A percentile compares a stretch with the other conserved stretches of the same genome.
Evolutionary conservation across 2,329 filamentous ascomycete genomes (phyloP).

Genomic region (Hymenoscyphus infarciens): DNA sequence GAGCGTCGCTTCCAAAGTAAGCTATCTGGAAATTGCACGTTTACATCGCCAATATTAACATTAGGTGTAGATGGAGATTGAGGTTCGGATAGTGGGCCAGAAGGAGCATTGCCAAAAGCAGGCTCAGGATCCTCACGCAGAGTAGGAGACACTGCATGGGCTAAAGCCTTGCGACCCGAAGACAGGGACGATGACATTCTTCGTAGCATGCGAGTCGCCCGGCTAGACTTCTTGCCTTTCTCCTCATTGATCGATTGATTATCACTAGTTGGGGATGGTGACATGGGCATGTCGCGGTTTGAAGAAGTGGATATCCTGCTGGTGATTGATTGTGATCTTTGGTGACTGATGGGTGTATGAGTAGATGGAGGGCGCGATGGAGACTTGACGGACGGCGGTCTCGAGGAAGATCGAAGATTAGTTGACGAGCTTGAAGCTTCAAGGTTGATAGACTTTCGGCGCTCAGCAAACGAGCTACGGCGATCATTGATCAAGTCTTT

Average conservation of each 20-base stretch:
- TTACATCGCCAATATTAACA: conserved; percentile 66
- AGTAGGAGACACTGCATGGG: conserved; percentile 35
- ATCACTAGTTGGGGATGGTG: conserved; percentile 38
- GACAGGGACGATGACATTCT: conserved; percentile 59
- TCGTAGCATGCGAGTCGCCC: conserved; percentile 52
- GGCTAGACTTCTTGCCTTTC: conserved; percentile 49
- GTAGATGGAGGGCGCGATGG: conserved; percentile 44
- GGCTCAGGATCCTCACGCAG: conserved; percentile 39
- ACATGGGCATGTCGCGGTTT: conserved; percentile 33
- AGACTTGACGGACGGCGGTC: conserved; percentile 43
- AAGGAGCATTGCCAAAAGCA: conserved; percentile 33
- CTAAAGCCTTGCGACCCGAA: conserved; percentile 40
- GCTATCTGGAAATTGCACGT: conserved; percentile 95
- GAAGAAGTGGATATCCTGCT: conserved; percentile 52
- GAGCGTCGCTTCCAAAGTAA: conserved; percentile 93
- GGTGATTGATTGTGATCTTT: conserved; percentile 61
- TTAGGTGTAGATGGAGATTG: conserved; percentile 36
- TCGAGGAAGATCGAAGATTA: conserved; percentile 42
- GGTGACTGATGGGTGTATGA: conserved; percentile 35
- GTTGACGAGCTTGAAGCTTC: conserved; percentile 39
- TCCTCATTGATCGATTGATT: conserved; percentile 44
- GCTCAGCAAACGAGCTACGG: conserved; percentile 48
- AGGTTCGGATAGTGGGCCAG: conserved; percentile 19
- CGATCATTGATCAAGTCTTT: conserved; percentile 54
- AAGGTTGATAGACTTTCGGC: conserved; percentile 41